phyloP scores from a whole-genome alignment of 208 protist genomes.

The Phytomonas francai region DNA sequence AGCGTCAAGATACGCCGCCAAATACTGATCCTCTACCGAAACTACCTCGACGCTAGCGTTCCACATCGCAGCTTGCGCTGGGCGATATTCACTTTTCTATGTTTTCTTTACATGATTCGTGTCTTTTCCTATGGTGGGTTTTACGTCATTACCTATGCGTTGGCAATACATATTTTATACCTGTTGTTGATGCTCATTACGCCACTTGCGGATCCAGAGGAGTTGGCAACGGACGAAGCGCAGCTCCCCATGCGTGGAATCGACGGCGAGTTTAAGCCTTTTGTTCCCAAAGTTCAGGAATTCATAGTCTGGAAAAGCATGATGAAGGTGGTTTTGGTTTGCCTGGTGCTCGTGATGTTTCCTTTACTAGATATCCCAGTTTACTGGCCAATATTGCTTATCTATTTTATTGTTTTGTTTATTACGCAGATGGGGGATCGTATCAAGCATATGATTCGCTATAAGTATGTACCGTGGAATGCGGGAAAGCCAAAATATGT shows the following conservation, averaged over 20 bases:
- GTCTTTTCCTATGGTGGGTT: slow-evolving; percentile 79
- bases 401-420: slow-evolving; percentile 96
- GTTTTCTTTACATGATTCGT: slow-evolving; percentile 65
- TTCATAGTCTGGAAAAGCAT: slow-evolving; percentile 95
- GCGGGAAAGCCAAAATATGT: slow-evolving; percentile 80
- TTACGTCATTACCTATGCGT: slow-evolving; percentile 95
- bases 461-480: slow-evolving; percentile 92
- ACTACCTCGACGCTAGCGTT: slow-evolving; percentile 60
- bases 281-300: slow-evolving; percentile 93
- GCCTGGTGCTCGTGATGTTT: slow-evolving; percentile 91
- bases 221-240: slow-evolving; percentile 18
- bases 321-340: slow-evolving; percentile 74
- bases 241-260: slow-evolving; percentile 57
- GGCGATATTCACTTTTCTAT: slow-evolving; percentile 56
- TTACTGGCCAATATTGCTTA: slow-evolving; percentile 97
- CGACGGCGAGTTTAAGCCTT: slow-evolving; percentile 92
- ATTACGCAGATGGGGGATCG: slow-evolving; percentile 91
- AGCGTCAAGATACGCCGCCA: neutral
- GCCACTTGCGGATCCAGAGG: slow-evolving; percentile 89
- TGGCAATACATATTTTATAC: slow-evolving; percentile 96
- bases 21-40: slow-evolving; percentile 25
- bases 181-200: slow-evolving; percentile 94
- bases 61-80: slow-evolving; percentile 67
- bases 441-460: slow-evolving; percentile 96
- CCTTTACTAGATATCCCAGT: slow-evolving; percentile 94